A percentile compares a stretch with the other conserved stretches of the same genome.
Evolutionary conservation across 345 rosid genomes (phyloP).

Genomic region (Cardiospermum halicacabum): DNA sequence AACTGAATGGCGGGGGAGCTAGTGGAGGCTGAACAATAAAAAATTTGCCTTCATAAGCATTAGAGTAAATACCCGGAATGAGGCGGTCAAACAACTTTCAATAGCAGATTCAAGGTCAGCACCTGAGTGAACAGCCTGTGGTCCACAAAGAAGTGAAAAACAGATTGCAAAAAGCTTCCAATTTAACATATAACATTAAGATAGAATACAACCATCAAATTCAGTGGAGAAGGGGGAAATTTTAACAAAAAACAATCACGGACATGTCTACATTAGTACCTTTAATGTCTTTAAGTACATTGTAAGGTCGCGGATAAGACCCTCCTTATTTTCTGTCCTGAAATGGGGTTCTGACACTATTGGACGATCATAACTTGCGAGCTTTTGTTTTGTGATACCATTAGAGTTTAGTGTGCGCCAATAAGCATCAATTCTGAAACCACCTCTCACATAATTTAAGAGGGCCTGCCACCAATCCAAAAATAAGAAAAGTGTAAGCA

Average conservation of each 20-base stretch:
- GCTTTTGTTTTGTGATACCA: slow-evolving; percentile 39
- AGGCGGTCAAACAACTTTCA: slow-evolving; percentile 29
- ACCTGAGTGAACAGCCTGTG: slow-evolving; percentile 39
- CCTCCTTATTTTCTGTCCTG: slow-evolving; percentile 27
- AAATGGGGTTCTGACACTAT: slow-evolving; percentile 39
- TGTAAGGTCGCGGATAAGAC: slow-evolving; percentile 36
- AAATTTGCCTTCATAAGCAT: slow-evolving; percentile 6
- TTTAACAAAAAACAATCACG: not conserved
- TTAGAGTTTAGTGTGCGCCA: slow-evolving; percentile 32
- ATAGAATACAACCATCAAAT: not conserved
- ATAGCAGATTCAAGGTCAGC: slow-evolving; percentile 43
- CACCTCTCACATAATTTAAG: slow-evolving; percentile 27
- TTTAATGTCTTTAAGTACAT: slow-evolving; percentile 38
- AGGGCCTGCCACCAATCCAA: slow-evolving; percentile 30
- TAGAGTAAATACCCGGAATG: slow-evolving; percentile 19
- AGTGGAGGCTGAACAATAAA: not conserved
- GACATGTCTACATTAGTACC: slow-evolving; percentile 18
- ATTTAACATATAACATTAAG: not conserved
- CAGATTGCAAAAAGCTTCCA: not conserved
- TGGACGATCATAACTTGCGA: slow-evolving; percentile 43
- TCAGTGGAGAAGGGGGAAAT: not conserved
- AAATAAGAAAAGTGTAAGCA: not conserved
- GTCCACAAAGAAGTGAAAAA: slow-evolving; percentile 4
- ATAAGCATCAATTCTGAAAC: slow-evolving; percentile 32
- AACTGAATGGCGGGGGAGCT: slow-evolving; percentile 3